These are phyloP conservation scores for Lenzites betulinus DNA, from an alignment of 768 basidiomycete genomes.

Conservation along the genomic window DNA sequence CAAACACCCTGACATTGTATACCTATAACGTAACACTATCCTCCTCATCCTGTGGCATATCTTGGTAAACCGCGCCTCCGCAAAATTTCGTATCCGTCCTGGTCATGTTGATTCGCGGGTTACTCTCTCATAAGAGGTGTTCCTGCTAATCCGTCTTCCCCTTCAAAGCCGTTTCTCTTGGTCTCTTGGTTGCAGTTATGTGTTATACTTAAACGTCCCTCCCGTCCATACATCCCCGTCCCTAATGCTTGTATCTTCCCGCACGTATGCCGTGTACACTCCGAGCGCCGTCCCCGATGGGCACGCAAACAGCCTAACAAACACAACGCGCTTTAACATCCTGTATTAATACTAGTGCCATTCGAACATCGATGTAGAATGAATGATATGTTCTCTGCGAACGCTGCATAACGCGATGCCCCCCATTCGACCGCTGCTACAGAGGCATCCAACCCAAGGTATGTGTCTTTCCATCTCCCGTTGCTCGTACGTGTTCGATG, in stretches of 20 bases:
- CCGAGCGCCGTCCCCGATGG: not conserved
- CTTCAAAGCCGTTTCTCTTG: not conserved
- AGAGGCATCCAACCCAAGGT: not conserved
- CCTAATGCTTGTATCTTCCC: conserved; percentile 1
- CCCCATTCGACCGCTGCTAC: not conserved
- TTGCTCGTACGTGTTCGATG: not conserved
- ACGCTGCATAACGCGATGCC: not conserved
- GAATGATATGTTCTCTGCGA: not conserved
- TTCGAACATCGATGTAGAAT: conserved; percentile 5
- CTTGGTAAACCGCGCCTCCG: conserved; percentile 9
- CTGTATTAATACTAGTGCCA: conserved; percentile 9
- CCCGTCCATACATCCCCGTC: not conserved
- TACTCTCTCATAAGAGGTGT: not conserved
- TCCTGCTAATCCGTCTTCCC: not conserved
- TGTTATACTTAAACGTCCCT: not conserved
- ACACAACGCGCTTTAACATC: conserved; percentile 4
- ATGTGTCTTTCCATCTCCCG: not conserved
- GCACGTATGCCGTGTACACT: not conserved
- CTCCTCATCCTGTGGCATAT: conserved; percentile 4
- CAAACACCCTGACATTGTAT: conserved; percentile 15
- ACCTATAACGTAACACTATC: conserved; percentile 12
- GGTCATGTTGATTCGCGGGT: not conserved
- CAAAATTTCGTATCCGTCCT: not conserved
- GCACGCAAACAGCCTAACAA: conserved; percentile 13
- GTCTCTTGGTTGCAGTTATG: not conserved